These are phyloP conservation scores for Calycina herbarum DNA, from an alignment of 2,329 filamentous ascomycete genomes.

Conservation along the genomic window DNA sequence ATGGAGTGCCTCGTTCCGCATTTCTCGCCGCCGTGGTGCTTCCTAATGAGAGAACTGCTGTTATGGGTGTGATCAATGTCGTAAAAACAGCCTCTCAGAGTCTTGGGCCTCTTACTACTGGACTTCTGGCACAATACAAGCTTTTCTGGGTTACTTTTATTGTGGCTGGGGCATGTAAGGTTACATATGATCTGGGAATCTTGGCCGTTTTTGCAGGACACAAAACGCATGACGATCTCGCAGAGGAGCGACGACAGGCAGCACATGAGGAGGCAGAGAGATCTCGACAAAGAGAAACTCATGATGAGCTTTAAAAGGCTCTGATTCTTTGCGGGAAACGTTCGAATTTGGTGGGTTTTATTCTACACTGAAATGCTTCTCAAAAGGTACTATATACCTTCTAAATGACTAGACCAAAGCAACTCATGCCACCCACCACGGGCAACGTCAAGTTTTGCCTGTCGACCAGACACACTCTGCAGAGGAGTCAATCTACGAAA, in stretches of 20 bases:
- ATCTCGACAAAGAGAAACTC: slow-evolving; percentile 8
- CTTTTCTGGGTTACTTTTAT: slow-evolving; percentile 64
- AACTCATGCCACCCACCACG: too few species aligned
- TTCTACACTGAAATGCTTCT: not conserved
- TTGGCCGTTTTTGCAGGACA: slow-evolving; percentile 48
- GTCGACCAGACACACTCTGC: too few species aligned
- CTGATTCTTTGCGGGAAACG: not conserved
- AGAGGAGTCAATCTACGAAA: too few species aligned
- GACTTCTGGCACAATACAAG: slow-evolving; percentile 55
- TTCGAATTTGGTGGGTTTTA: not conserved
- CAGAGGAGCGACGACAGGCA: slow-evolving; percentile 24
- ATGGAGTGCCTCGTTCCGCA: slow-evolving; percentile 67
- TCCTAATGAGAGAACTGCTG: slow-evolving; percentile 65
- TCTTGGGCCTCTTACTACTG: slow-evolving; percentile 62
- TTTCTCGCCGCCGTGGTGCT: slow-evolving; percentile 67
- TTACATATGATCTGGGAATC: slow-evolving; percentile 59
- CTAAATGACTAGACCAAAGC: too few species aligned
- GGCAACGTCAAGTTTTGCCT: too few species aligned
- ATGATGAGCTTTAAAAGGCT: not conserved
- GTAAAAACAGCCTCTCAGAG: slow-evolving; percentile 66
- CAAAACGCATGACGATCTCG: slow-evolving; percentile 32
- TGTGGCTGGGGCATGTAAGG: slow-evolving; percentile 62
- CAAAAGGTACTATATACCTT: too few species aligned
- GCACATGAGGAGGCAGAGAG: slow-evolving; percentile 28
- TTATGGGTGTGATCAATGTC: slow-evolving; percentile 70